Conservation (phyloP, 2,329 filamentous ascomycete species). For the Sporothrix pseudoabietina region DNA sequence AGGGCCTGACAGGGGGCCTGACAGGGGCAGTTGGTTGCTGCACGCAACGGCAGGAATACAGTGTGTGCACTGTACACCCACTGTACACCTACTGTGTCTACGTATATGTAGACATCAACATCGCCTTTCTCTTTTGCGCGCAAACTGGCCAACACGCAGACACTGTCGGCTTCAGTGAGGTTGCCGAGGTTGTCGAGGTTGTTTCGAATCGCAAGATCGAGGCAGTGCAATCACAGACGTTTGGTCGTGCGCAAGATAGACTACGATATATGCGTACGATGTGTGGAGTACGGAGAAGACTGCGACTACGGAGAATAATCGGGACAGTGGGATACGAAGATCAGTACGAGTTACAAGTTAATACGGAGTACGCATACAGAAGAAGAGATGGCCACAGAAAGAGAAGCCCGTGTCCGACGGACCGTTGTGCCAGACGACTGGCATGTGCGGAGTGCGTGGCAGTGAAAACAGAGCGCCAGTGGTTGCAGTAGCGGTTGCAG, state of each 20-base stretch:
- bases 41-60: conserved; percentile 16
- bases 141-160: no score
- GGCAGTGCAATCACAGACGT: neutral
- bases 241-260: neutral
- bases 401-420: conserved; percentile 2
- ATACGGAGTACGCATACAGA: neutral
- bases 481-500: conserved; percentile 13
- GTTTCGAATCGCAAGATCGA: conserved; percentile 12
- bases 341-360: no score
- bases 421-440: neutral
- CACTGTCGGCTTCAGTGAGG: no score
- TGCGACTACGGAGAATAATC: neutral
- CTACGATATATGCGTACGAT: neutral
- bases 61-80: neutral
- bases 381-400: neutral
- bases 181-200: neutral
- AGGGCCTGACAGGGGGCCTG: neutral
- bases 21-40: conserved; percentile 20
- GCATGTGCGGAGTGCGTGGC: neutral
- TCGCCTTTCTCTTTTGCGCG: no score
- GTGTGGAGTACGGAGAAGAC: no score
- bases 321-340: neutral
- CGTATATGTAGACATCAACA: neutral
- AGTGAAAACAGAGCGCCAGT: neutral
- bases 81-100: neutral